phyloP scores from a whole-genome alignment of 352 stramenopile genomes.

The Globisporangium rhizosaccharum region DNA sequence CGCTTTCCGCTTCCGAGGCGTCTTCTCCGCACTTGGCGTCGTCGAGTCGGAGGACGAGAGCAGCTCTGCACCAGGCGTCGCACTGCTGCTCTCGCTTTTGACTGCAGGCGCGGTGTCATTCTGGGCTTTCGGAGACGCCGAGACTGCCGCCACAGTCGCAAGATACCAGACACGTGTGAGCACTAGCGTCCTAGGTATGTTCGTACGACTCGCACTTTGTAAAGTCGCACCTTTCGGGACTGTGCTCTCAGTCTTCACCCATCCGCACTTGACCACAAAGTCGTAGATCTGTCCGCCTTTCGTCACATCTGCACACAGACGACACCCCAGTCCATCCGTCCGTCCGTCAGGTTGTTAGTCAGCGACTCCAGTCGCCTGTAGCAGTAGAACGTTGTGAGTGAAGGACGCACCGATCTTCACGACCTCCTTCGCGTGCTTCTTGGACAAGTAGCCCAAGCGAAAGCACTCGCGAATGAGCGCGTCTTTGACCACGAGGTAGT shows the following conservation, averaged over 20 bases:
- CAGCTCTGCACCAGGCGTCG: not conserved
- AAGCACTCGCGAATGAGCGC: conserved; percentile 89
- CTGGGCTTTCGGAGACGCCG: too few relatives aligned
- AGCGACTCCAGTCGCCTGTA: conserved; percentile 7
- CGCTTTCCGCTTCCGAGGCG: conserved; percentile 47
- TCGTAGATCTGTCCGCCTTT: conserved; percentile 87
- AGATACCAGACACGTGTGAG: not conserved
- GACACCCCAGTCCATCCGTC: conserved; percentile 14
- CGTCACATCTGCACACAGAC: conserved; percentile 61
- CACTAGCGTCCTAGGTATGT: too few relatives aligned
- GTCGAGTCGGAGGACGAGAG: not conserved
- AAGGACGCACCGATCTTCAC: conserved; percentile 84
- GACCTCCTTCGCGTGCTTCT: conserved; percentile 79
- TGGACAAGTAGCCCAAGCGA: conserved; percentile 64
- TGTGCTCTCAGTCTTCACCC: conserved; percentile 63
- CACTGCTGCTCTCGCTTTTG: not conserved
- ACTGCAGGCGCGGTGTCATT: too few relatives aligned
- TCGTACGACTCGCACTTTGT: too few relatives aligned
- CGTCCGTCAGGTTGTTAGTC: not conserved
- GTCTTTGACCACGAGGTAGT: conserved; percentile 95
- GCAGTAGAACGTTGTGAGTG: too few relatives aligned
- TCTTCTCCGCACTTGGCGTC: conserved; percentile 9
- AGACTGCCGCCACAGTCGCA: not conserved
- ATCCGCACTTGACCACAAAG: conserved; percentile 88
- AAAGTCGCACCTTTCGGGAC: conserved; percentile 30